Base-by-base conservation (phyloP, 352 stramenopile species). In the Pythium biforme region DNA sequence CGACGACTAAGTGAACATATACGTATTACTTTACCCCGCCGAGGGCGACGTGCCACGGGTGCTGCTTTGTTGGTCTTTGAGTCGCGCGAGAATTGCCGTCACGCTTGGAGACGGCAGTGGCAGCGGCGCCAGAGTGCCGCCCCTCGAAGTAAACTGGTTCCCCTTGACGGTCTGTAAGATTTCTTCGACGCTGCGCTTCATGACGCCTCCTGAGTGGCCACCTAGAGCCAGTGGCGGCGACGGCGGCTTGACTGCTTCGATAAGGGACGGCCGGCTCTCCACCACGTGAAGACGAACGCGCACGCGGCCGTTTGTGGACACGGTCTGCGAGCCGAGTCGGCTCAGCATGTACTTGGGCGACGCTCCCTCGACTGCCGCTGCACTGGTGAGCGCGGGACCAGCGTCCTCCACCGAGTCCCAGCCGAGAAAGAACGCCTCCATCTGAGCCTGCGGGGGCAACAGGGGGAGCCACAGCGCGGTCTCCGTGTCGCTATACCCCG, bases 111-210 rank as follows among this genome's bases (percentile, higher is more conserved):
- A 46, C 25, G 20, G 17, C 40, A 22, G 19, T 27, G 73, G 55
- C 0, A 70, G 27, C 10, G 43, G 55, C 7, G 59, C 46, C 22
- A 74, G 54, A 10, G 62, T 59, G 40, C 68, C 55, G 9, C 15
- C 25, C 3, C 17, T 43, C 37, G 54, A 59, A 1, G 23, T 50
- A 23, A 33, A 19, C 39, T 86, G 84, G 26, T 79, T 73, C 7
- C 78, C 48, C 19, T 79, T 76, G 5, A 88, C 70, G 0, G 76
- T 72, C 45, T 82, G 76, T 23, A 92, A 26, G 33, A 89, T 92
- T 61, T 92, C 82, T 20, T 92, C 74, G 2, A 92, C 82, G 12
- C 80, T 89, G 52, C 82, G 77, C 55, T 92, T 90, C 22, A 90
- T 64, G n/a, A 62, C 45, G n/a, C 23, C 26, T 19, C 43, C 46